Evolutionary conservation across 2,329 filamentous ascomycete species (phyloP).

Genomic region (Colletotrichum graminicola): DNA sequence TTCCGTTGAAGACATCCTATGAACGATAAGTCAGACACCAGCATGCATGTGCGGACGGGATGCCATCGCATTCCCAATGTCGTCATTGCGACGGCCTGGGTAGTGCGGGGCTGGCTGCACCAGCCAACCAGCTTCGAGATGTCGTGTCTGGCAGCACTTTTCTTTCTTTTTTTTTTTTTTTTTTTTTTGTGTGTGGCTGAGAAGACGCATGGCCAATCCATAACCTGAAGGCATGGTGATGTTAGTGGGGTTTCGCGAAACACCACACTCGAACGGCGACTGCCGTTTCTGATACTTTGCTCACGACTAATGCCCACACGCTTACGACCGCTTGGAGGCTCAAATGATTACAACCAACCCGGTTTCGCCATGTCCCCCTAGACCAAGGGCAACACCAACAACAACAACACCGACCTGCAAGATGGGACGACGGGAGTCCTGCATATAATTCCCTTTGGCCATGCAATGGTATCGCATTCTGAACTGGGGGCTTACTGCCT

Average conservation of each 20-base stretch:
- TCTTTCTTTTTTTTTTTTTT: too few species aligned
- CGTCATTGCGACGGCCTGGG: constrained; percentile 11
- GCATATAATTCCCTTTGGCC: background rate
- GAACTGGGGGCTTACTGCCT: background rate
- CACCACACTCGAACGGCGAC: constrained; percentile 22
- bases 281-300: constrained; percentile 5
- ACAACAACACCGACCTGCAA: background rate
- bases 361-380: background rate
- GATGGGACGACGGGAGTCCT: background rate
- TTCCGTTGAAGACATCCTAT: constrained; percentile 7
- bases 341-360: background rate
- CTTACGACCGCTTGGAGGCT: background rate
- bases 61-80: constrained; percentile 5
- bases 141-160: background rate
- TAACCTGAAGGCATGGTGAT: constrained; percentile 23
- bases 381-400: background rate
- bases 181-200: background rate
- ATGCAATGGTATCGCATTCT: background rate
- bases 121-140: constrained; percentile 23
- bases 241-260: background rate
- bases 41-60: background rate
- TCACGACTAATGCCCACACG: background rate
- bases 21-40: constrained; percentile 5
- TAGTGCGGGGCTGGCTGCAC: background rate
- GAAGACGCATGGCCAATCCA: constrained; percentile 18